Conservation (phyloP, 495 filamentous ascomycete genomes). For the Neurospora sp. region DNA sequence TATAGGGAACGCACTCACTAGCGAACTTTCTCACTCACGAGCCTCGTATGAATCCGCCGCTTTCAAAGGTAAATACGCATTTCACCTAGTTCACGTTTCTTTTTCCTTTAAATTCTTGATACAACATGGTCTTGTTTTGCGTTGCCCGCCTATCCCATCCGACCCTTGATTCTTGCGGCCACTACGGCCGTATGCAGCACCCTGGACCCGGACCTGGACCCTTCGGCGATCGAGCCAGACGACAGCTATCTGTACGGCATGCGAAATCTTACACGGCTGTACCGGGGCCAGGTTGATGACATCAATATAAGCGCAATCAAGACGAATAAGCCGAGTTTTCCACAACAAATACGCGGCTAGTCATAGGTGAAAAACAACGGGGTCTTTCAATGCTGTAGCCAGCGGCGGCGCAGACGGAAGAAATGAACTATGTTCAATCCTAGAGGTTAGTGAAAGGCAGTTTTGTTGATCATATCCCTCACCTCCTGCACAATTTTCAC, state of each 20-base stretch:
- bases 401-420: neutral
- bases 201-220: neutral
- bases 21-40: slow-evolving; percentile 11
- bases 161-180: neutral
- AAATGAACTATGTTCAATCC: neutral
- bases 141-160: neutral
- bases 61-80: slow-evolving; percentile 31
- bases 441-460: neutral
- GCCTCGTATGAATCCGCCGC: slow-evolving; percentile 41
- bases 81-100: neutral
- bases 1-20: slow-evolving; percentile 16
- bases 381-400: neutral
- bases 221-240: slow-evolving; percentile 2
- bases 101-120: neutral
- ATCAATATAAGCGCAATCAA: slow-evolving; percentile 22
- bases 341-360: neutral
- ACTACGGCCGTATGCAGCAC: neutral
- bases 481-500: neutral
- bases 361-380: neutral
- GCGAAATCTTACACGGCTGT: slow-evolving; percentile 6
- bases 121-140: slow-evolving; percentile 2
- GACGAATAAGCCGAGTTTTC: slow-evolving; percentile 5
- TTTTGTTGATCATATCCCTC: neutral
- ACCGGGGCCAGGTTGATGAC: slow-evolving; percentile 14
- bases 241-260: neutral